A percentile compares a stretch with the other conserved stretches of the same genome.
phyloP scores from a whole-genome alignment of 2,329 filamentous ascomycete genomes.

The Fusarium floridanum region DNA sequence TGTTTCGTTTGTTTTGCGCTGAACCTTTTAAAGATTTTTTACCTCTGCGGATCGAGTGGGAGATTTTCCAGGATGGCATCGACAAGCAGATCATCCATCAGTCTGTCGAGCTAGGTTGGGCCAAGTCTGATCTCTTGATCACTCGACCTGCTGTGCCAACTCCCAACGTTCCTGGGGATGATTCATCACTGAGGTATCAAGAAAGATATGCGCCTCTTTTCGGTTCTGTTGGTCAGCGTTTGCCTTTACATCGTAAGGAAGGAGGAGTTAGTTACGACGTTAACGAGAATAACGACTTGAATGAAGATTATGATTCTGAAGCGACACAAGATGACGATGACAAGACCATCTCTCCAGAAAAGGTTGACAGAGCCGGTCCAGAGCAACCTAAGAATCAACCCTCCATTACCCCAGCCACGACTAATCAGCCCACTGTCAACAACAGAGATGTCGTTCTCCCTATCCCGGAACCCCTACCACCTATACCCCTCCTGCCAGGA shows the following conservation, averaged over 20 bases:
- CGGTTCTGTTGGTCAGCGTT: neutral
- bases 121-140: neutral
- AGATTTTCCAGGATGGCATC: slow-evolving; percentile 40
- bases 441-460: neutral
- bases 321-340: neutral
- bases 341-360: neutral
- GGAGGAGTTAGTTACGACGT: neutral
- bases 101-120: slow-evolving; percentile 23
- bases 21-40: slow-evolving; percentile 39
- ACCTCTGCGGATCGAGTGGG: slow-evolving; percentile 40
- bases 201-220: neutral
- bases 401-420: neutral
- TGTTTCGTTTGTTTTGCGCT: slow-evolving; percentile 33
- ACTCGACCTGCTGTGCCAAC: neutral
- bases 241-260: neutral
- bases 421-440: neutral
- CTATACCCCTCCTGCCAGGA: slow-evolving; percentile 7
- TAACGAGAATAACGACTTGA: neutral
- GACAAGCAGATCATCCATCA: slow-evolving; percentile 28
- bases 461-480: neutral
- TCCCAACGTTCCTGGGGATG: neutral
- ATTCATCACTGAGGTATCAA: neutral
- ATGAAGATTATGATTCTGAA: neutral
- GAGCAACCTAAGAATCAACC: neutral
- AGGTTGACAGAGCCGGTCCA: neutral